A percentile compares a stretch with the other conserved stretches of the same genome.
Evolutionary conservation across 768 basidiomycete genomes (phyloP).

Genomic region (Hypholoma sublateritium): DNA sequence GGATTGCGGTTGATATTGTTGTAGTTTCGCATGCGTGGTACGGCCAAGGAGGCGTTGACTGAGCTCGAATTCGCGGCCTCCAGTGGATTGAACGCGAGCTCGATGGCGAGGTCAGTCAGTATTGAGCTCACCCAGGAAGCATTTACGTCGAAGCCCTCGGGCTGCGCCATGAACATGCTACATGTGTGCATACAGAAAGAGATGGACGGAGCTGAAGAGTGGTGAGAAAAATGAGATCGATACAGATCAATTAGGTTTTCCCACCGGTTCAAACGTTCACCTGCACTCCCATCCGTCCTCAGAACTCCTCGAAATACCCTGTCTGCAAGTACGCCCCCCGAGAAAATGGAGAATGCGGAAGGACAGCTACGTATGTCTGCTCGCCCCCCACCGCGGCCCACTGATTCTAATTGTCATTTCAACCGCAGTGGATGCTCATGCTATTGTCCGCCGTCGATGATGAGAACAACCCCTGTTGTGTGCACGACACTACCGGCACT

Average conservation of each 20-base stretch:
- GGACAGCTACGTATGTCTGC: too few species aligned
- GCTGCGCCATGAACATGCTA: slow-evolving; percentile 59
- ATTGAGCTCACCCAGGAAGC: slow-evolving; percentile 45
- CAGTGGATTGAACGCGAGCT: slow-evolving; percentile 97
- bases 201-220: slow-evolving; percentile 15
- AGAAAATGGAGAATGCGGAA: slow-evolving; percentile 22
- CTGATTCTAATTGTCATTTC: too few species aligned
- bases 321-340: too few species aligned
- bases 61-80: slow-evolving; percentile 83
- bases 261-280: too few species aligned
- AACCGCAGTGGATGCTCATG: too few species aligned
- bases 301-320: too few species aligned
- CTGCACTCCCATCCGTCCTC: too few species aligned
- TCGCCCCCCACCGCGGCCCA: too few species aligned
- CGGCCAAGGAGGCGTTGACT: background rate
- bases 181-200: slow-evolving; percentile 30
- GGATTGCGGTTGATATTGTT: slow-evolving; percentile 74
- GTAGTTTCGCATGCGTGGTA: slow-evolving; percentile 6
- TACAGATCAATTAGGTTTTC: too few species aligned
- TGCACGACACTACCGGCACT: too few species aligned
- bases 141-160: slow-evolving; percentile 40
- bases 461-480: slow-evolving; percentile 10
- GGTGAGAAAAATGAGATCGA: slow-evolving; percentile 15
- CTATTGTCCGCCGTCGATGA: too few species aligned
- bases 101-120: slow-evolving; percentile 83